These are phyloP conservation scores for Cardamine occulta DNA, from an alignment of 345 rosid species.

Conservation along the genomic window DNA sequence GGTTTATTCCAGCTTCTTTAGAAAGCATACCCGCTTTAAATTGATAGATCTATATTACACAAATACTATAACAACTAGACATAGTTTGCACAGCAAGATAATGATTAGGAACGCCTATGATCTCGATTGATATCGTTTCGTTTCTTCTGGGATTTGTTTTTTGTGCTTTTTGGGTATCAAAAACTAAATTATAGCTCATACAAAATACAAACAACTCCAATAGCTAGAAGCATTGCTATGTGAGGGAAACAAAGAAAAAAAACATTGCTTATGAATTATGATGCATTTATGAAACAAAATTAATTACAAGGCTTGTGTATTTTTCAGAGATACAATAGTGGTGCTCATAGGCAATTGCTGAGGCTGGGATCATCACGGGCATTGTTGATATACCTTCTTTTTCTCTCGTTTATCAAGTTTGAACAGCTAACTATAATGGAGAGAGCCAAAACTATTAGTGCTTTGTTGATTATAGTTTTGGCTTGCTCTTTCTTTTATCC, in stretches of 20 bases:
- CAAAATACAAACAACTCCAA: background rate
- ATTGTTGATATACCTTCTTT: too few relatives aligned
- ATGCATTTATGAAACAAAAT: too few relatives aligned
- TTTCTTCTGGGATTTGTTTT: background rate
- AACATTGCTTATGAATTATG: too few relatives aligned
- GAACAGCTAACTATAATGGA: too few relatives aligned
- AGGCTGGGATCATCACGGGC: background rate
- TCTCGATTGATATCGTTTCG: background rate
- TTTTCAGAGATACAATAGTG: background rate
- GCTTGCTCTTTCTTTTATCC: too few relatives aligned
- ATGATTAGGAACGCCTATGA: background rate
- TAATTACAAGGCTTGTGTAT: background rate
- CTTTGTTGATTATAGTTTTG: too few relatives aligned
- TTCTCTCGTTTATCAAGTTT: too few relatives aligned
- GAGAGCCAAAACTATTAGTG: too few relatives aligned
- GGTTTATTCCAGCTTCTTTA: slow-evolving; percentile 15
- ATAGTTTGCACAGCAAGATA: slow-evolving; percentile 9
- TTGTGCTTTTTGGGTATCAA: background rate
- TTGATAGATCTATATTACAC: background rate
- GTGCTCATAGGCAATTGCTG: slow-evolving; percentile 12
- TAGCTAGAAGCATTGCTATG: background rate
- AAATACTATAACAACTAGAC: slow-evolving; percentile 7
- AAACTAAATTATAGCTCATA: background rate
- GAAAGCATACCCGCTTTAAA: background rate
- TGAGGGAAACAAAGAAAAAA: too few relatives aligned